These are phyloP conservation scores for Fulvia fulva DNA, from an alignment of 2,329 filamentous ascomycete species.

Conservation along the genomic window DNA sequence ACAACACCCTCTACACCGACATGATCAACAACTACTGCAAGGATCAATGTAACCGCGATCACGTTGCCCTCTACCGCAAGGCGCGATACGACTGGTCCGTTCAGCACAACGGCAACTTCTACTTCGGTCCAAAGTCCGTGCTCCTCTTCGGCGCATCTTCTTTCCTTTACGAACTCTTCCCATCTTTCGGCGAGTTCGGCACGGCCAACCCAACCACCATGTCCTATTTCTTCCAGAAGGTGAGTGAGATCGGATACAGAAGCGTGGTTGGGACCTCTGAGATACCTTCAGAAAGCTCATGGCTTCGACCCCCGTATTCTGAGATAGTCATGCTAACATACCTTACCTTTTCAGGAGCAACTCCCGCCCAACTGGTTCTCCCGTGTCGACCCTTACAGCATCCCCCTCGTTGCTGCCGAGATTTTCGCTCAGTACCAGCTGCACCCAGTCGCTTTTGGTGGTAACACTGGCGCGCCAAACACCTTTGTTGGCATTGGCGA, in stretches of 20 bases:
- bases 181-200: conserved; percentile 23
- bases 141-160: conserved; percentile 42
- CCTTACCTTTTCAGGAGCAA: too few relatives aligned
- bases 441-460: conserved; percentile 42
- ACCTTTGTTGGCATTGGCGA: conserved; percentile 33
- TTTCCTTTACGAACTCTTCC: conserved; percentile 44
- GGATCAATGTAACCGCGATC: conserved; percentile 34
- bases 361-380: conserved; percentile 37
- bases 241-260: too few relatives aligned
- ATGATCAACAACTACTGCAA: conserved; percentile 38
- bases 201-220: conserved; percentile 13
- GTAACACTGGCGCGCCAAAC: conserved; percentile 18
- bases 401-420: conserved; percentile 36
- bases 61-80: conserved; percentile 38
- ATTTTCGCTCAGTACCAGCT: conserved; percentile 40
- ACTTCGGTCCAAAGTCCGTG: conserved; percentile 37
- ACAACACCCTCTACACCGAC: conserved; percentile 39
- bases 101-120: conserved; percentile 41
- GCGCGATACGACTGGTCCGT: conserved; percentile 41
- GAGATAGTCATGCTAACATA: too few relatives aligned
- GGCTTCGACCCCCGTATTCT: too few relatives aligned
- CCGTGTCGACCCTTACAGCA: conserved; percentile 35
- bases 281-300: too few relatives aligned
- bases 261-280: too few relatives aligned
- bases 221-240: conserved; percentile 40